A percentile compares a stretch with the other conserved stretches of the same genome.
Evolutionary conservation across 2,329 filamentous ascomycete genomes (phyloP).

Genomic region (Aureobasidium sp.): DNA sequence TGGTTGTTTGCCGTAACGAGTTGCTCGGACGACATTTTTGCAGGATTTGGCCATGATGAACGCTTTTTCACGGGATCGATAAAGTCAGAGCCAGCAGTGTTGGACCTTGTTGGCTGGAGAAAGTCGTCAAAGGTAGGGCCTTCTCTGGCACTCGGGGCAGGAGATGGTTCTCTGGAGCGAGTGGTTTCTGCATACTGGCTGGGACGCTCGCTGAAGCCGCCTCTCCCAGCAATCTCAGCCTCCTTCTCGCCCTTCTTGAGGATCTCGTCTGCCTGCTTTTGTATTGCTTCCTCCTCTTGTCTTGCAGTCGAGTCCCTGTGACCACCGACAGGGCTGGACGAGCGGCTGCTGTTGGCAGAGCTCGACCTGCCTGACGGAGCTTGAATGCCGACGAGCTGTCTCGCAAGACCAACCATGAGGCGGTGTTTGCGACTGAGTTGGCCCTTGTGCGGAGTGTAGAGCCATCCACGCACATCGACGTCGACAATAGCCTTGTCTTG

Average conservation of each 20-base stretch:
- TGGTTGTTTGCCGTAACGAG: slow-evolving; percentile 73
- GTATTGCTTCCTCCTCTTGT: slow-evolving; percentile 58
- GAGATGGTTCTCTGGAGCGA: slow-evolving; percentile 26
- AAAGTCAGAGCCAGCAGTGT: slow-evolving; percentile 14
- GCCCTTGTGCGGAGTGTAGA: slow-evolving; percentile 77
- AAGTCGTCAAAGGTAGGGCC: slow-evolving; percentile 10
- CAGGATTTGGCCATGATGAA: slow-evolving; percentile 41
- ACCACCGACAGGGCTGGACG: slow-evolving; percentile 31
- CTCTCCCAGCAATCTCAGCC: slow-evolving; percentile 59
- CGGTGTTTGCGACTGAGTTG: slow-evolving; percentile 83
- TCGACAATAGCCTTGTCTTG: slow-evolving; percentile 82
- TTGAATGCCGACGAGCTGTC: slow-evolving; percentile 80
- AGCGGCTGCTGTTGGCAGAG: slow-evolving; percentile 30
- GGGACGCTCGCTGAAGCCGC: slow-evolving; percentile 64
- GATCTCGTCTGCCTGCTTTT: slow-evolving; percentile 68
- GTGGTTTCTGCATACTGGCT: slow-evolving; percentile 38
- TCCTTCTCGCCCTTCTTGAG: slow-evolving; percentile 63
- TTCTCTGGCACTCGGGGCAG: slow-evolving; percentile 11
- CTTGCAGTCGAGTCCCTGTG: slow-evolving; percentile 29
- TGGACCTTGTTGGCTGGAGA: neutral
- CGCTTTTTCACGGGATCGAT: slow-evolving; percentile 37
- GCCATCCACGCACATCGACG: slow-evolving; percentile 91
- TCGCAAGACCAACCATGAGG: slow-evolving; percentile 74
- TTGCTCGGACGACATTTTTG: slow-evolving; percentile 67
- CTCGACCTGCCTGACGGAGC: slow-evolving; percentile 46